Conservation (phyloP, 2,329 filamentous ascomycete species). For the Pseudocercospora eumusae region DNA sequence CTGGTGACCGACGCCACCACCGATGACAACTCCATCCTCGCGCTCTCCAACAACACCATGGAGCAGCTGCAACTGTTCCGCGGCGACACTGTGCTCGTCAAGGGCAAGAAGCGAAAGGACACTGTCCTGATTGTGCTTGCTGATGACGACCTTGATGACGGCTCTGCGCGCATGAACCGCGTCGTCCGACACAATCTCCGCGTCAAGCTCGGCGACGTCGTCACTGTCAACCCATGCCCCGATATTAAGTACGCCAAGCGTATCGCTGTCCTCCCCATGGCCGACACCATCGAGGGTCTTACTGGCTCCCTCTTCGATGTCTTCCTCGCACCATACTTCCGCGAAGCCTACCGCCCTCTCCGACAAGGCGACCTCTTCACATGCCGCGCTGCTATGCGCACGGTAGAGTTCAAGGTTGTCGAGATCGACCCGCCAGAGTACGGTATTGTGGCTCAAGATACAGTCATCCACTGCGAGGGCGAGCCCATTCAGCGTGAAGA, state of each 20-base stretch:
- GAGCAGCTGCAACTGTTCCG: slow-evolving; percentile 97
- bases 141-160: slow-evolving; percentile 97
- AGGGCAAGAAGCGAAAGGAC: slow-evolving; percentile 99
- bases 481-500: slow-evolving; percentile 97
- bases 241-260: slow-evolving; percentile 99
- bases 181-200: slow-evolving; percentile 97
- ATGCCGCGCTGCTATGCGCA: slow-evolving; percentile 95
- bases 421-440: slow-evolving; percentile 98
- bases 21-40: slow-evolving; percentile 99
- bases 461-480: slow-evolving; percentile 97
- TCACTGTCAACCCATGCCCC: slow-evolving; percentile 95
- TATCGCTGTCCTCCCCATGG: slow-evolving; percentile 95
- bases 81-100: slow-evolving; percentile 95
- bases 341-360: slow-evolving; percentile 95
- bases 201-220: slow-evolving; percentile 96
- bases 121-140: slow-evolving; percentile 96
- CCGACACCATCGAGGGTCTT: slow-evolving; percentile 95
- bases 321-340: slow-evolving; percentile 99
- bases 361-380: slow-evolving; percentile 98
- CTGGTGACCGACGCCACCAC: slow-evolving; percentile 98
- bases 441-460: slow-evolving; percentile 97
- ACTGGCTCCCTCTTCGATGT: slow-evolving; percentile 98
- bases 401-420: slow-evolving; percentile 99
- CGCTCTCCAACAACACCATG: slow-evolving; percentile 98
- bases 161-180: slow-evolving; percentile 95